Conservation (phyloP, 1,139 yeast genomes). For the Magnusiomyces magnusii region DNA sequence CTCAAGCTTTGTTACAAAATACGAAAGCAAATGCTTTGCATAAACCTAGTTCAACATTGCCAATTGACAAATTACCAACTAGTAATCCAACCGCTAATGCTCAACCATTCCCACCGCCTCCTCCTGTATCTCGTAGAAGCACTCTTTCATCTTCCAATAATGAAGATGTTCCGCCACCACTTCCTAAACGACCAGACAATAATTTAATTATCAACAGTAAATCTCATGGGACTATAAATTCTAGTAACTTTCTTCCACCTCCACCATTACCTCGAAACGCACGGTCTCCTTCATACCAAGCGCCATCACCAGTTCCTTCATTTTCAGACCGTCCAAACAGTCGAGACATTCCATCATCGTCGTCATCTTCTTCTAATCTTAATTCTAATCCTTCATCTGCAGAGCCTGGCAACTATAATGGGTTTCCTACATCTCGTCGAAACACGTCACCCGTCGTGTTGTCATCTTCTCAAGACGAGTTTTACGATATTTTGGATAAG, state of each 20-base stretch:
- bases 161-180: conserved; percentile 1
- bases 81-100: neutral
- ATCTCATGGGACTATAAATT: conserved; percentile 11
- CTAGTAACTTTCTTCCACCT: conserved; percentile 18
- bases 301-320: conserved; percentile 3
- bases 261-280: conserved; percentile 27
- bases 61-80: neutral
- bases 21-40: too few species aligned
- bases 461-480: conserved; percentile 27
- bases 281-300: conserved; percentile 14
- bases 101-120: conserved; percentile 13
- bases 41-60: neutral
- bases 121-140: neutral
- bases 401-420: neutral
- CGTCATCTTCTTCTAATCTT: conserved; percentile 14
- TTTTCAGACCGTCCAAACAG: neutral
- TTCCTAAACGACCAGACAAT: conserved; percentile 6
- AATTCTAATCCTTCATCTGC: neutral
- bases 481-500: conserved; percentile 31
- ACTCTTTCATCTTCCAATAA: neutral
- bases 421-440: neutral
- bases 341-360: neutral
- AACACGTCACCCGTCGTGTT: conserved; percentile 15
- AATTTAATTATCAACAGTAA: conserved; percentile 2
- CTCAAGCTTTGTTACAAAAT: neutral